phyloP scores from a whole-genome alignment of 139 green algal genomes.

The Closterium sp. region DNA sequence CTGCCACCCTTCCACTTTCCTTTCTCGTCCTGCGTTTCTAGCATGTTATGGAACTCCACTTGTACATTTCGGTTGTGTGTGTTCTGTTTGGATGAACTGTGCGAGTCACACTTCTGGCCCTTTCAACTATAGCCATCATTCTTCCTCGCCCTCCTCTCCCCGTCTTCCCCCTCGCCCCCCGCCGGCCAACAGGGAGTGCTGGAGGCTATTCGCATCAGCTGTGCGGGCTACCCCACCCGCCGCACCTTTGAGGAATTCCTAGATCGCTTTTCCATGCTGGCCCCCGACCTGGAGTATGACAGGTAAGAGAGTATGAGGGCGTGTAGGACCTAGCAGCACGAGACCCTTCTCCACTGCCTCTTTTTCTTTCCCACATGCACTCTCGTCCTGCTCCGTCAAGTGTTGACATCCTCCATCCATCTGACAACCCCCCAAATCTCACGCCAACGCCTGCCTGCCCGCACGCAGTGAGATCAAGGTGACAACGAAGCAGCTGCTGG shows the following conservation, averaged over 20 bases:
- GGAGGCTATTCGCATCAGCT: constrained; percentile 96
- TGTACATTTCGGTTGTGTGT: too few species aligned
- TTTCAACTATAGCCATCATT: not conserved
- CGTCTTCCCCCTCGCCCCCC: not conserved
- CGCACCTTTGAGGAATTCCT: constrained; percentile 85
- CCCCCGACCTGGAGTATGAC: constrained; percentile 52
- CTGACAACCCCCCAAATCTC: not conserved
- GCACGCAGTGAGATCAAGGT: constrained; percentile 34
- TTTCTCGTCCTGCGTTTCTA: not conserved
- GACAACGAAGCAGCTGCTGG: constrained; percentile 63
- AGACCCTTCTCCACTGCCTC: too few species aligned
- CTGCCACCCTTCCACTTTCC: not conserved
- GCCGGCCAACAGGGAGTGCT: constrained; percentile 74
- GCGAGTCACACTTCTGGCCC: not conserved
- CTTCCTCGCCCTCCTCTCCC: not conserved
- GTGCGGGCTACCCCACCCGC: constrained; percentile 91
- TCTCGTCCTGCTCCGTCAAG: not conserved
- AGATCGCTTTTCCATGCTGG: constrained; percentile 89
- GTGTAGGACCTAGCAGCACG: not conserved
- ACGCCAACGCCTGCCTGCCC: not conserved
- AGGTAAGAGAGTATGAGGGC: not conserved
- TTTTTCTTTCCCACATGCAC: too few species aligned
- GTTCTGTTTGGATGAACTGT: not conserved
- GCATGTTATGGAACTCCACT: not conserved
- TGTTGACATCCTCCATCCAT: not conserved